Conservation (phyloP, 2,329 filamentous ascomycete species). For the Alternaria tenuissima region DNA sequence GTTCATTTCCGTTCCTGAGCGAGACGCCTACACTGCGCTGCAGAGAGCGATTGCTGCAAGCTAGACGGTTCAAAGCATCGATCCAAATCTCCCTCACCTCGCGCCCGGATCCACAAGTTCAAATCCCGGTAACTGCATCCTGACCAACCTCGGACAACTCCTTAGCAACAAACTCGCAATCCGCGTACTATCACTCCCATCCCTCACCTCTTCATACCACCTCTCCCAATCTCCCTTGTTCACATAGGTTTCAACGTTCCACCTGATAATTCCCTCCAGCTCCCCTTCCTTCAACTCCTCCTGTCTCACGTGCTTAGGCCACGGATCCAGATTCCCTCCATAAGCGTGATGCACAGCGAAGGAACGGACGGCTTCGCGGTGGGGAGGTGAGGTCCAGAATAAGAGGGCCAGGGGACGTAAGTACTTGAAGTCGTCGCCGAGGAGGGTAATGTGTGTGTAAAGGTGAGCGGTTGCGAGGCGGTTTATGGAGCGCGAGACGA, state of each 20-base stretch:
- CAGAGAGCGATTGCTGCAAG: background rate
- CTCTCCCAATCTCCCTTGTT: slow-evolving; percentile 7
- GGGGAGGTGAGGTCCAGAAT: slow-evolving; percentile 19
- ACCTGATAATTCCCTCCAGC: slow-evolving; percentile 12
- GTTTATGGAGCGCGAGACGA: slow-evolving; percentile 21
- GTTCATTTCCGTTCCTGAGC: background rate
- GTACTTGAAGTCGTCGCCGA: slow-evolving; percentile 11
- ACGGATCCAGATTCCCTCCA: slow-evolving; percentile 23
- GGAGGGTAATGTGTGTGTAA: slow-evolving; percentile 22
- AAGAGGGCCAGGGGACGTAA: slow-evolving; percentile 23
- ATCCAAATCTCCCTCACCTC: background rate
- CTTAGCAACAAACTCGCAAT: slow-evolving; percentile 25
- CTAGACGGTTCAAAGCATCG: background rate
- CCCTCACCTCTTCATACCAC: slow-evolving; percentile 17
- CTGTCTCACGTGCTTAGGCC: slow-evolving; percentile 12
- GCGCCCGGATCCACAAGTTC: slow-evolving; percentile 23
- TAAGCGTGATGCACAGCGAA: slow-evolving; percentile 22
- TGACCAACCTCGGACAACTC: slow-evolving; percentile 16
- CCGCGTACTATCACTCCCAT: slow-evolving; percentile 20
- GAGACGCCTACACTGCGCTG: background rate
- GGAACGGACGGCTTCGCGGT: slow-evolving; percentile 13
- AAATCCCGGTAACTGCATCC: slow-evolving; percentile 28
- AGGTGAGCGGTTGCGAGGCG: slow-evolving; percentile 24
- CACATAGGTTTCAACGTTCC: slow-evolving; percentile 12
- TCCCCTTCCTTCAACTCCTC: background rate